Base-by-base conservation (phyloP, 192 early-diverging fungal species). In the Entomortierella parvispora region DNA sequence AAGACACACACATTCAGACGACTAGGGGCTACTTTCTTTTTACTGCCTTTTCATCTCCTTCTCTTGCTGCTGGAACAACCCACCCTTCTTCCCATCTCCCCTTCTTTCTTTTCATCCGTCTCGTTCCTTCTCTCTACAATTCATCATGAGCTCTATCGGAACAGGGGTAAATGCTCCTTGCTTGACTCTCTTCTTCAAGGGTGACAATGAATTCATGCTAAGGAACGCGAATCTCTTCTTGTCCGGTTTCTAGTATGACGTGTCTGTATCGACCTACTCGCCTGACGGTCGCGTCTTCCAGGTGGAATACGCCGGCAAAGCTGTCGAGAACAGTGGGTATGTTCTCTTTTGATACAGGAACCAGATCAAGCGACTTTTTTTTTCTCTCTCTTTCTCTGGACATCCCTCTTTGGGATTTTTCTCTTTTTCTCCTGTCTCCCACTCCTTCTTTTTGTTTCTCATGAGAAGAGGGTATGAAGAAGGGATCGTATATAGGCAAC, bases 261-360 rank as follows among this genome's bases (percentile, higher is more conserved):
- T 99, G 53, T 97, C 95, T 31, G 92, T 96, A 40, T 96, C 96
- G 72, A 99, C 98, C 32, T 99, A 99, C 81, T 98, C 98, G 34
- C 97, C 97, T 33, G 98, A 99, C 83, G 98, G 98, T 58, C 91
- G 97, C 58, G 92, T 99, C 65, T 99, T 98, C 85, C 98, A 99
- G 84, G 93, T 99, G 42, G 98, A 99, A 85, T 99, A 99, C 77
- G 98, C 98, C 34, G 81, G 87, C 64, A 99, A 99, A 81, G 97
- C 98, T 42, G 97, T 99, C 12, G 97, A 99, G 69, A 98, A 98
- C 88, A 95, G 95, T 82, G 97, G 97, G 93, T 96, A 85, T 22
- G 71, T 69, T 17, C 28, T 40, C 18, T 65, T 40, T 25, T 50
- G 48, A 7, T 6, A 34, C 8, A 26, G 0, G 0, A 11, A 15